Percentiles rank a stretch among this genome's conserved stretches.
Conservation (phyloP, 2,329 filamentous ascomycete species). For the Pseudophaeomoniella oleicola region DNA sequence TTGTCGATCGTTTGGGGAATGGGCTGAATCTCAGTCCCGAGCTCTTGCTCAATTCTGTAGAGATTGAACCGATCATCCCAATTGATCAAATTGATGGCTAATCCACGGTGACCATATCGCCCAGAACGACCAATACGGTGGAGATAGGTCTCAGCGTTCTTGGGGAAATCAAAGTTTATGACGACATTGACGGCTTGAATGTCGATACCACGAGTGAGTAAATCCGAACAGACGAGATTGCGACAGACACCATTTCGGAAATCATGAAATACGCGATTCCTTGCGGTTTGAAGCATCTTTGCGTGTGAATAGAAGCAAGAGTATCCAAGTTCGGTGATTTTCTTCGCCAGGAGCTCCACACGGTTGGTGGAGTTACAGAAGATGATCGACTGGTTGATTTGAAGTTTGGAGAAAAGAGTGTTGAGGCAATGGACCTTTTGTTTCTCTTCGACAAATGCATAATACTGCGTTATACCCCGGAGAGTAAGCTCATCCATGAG, state of each 20-base stretch:
- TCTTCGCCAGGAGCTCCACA: conserved; percentile 93
- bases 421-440: conserved; percentile 98
- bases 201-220: conserved; percentile 96
- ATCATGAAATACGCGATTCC: conserved; percentile 98
- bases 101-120: conserved; percentile 88
- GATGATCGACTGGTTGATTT: conserved; percentile 99
- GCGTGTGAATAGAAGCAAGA: conserved; percentile 99
- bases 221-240: conserved; percentile 93
- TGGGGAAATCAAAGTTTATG: conserved; percentile 99
- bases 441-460: conserved; percentile 98
- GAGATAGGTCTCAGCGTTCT: conserved; percentile 97
- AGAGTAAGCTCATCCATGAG: conserved; percentile 98
- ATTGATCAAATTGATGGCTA: conserved; percentile 98
- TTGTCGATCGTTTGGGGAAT: conserved; percentile 93
- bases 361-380: conserved; percentile 99
- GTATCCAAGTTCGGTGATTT: conserved; percentile 97
- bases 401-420: conserved; percentile 94
- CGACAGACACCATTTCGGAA: conserved; percentile 96
- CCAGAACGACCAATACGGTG: conserved; percentile 97
- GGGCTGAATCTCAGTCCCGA: conserved; percentile 95
- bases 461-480: conserved; percentile 96
- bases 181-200: conserved; percentile 99
- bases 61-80: conserved; percentile 99
- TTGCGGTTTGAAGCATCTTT: conserved; percentile 90
- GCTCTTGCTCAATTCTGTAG: conserved; percentile 94